These are phyloP conservation scores for Neckera pumila DNA, from an alignment of 225 moss, liverwort and hornwort genomes.

Conservation along the genomic window DNA sequence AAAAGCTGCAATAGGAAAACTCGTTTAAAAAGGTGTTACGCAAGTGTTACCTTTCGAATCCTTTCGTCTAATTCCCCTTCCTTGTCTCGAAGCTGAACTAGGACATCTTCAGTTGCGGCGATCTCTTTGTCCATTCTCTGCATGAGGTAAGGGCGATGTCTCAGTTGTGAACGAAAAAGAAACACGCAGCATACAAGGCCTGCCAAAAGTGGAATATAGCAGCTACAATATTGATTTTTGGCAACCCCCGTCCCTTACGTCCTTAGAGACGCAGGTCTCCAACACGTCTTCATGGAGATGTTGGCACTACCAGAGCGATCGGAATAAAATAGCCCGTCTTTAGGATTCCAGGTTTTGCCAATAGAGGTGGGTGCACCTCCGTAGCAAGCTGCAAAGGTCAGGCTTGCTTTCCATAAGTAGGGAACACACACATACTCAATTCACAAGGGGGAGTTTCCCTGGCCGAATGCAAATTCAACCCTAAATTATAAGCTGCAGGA, in stretches of 20 bases:
- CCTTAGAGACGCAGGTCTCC: neutral
- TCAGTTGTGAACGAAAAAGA: neutral
- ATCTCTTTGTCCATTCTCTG: constrained; percentile 39
- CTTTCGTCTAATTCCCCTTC: constrained; percentile 12
- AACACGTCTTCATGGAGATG: neutral
- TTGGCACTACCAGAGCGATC: neutral
- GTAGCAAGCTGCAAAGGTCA: constrained; percentile 3
- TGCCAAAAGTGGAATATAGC: neutral
- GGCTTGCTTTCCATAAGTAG: neutral
- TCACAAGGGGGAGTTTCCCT: neutral
- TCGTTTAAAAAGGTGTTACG: neutral
- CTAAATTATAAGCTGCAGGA: neutral
- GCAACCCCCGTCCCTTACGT: neutral
- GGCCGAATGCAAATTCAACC: neutral
- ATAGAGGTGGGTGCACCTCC: neutral
- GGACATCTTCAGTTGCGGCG: constrained; percentile 1
- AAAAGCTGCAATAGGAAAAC: neutral
- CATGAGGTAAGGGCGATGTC: neutral
- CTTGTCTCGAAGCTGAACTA: constrained; percentile 14
- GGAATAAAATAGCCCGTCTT: neutral
- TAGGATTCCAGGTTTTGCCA: neutral
- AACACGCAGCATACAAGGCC: neutral
- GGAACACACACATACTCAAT: neutral
- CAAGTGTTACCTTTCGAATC: constrained; percentile 20
- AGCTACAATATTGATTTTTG: neutral